Conservation (phyloP, 805 yeast genomes). For the Starmerella gropengiesseri region DNA sequence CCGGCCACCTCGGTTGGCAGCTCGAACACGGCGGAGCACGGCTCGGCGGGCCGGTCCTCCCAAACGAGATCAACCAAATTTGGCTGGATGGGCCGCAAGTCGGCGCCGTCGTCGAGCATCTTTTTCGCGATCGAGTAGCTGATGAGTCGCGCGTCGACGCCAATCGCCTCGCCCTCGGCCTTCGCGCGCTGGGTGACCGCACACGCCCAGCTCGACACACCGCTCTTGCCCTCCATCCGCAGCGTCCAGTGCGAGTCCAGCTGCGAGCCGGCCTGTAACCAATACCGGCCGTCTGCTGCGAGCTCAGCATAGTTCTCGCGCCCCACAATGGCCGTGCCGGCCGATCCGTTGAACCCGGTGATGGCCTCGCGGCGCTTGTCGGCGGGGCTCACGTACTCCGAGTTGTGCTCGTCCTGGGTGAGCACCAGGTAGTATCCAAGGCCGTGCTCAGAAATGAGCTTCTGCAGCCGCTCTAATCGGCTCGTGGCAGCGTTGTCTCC, state of each 20-base stretch:
- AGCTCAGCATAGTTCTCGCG: constrained; percentile 52
- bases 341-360: constrained; percentile 81
- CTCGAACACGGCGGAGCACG: neutral
- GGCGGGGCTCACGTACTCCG: constrained; percentile 72
- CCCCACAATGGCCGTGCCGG: constrained; percentile 84
- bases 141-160: constrained; percentile 74
- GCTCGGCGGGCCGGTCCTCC: constrained; percentile 28
- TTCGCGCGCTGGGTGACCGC: constrained; percentile 54
- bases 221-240: constrained; percentile 67
- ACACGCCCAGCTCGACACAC: constrained; percentile 65
- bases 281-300: constrained; percentile 92
- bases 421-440: constrained; percentile 69
- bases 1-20: constrained; percentile 66
- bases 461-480: constrained; percentile 13
- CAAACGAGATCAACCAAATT: constrained; percentile 72
- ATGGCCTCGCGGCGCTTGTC: constrained; percentile 79
- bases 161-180: constrained; percentile 44
- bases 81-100: constrained; percentile 41
- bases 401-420: constrained; percentile 87
- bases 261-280: constrained; percentile 78
- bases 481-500: neutral
- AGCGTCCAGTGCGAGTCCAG: constrained; percentile 69
- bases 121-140: constrained; percentile 30
- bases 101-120: constrained; percentile 30
- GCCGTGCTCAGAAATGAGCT: constrained; percentile 45